Conservation (phyloP, 495 filamentous ascomycete genomes). For the Xylaria curta region DNA sequence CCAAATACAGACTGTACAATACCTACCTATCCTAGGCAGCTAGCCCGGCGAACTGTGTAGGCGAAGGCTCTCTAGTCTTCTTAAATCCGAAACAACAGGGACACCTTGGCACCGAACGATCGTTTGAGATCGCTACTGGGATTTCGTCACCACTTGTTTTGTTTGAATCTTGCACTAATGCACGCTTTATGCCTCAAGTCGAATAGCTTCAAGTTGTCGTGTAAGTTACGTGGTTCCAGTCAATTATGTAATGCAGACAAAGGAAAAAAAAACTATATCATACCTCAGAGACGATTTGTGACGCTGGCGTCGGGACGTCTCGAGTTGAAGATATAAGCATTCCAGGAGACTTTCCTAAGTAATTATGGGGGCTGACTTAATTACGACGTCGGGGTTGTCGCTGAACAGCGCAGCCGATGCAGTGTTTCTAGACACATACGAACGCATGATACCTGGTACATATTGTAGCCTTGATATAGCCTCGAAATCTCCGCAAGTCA, state of each 20-base stretch:
- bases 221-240: neutral
- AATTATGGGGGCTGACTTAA: neutral
- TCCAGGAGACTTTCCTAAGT: neutral
- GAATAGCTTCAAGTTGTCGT: neutral
- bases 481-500: neutral
- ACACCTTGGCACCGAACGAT: conserved; percentile 16
- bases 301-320: neutral
- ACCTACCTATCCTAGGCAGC: no score
- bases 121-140: conserved; percentile 24
- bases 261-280: neutral
- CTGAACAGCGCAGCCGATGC: conserved; percentile 4
- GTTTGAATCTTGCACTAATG: conserved; percentile 8
- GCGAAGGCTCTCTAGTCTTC: neutral
- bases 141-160: conserved; percentile 12
- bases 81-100: conserved; percentile 3
- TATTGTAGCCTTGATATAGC: neutral
- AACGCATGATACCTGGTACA: neutral
- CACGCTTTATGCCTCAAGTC: conserved; percentile 1
- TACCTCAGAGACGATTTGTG: neutral
- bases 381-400: neutral
- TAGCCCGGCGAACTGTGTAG: neutral
- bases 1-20: no score
- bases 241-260: neutral
- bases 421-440: neutral
- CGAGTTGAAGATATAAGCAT: no score